These are phyloP conservation scores for Chlorociboria aeruginascens DNA, from an alignment of 495 filamentous ascomycete species.

Conservation along the genomic window DNA sequence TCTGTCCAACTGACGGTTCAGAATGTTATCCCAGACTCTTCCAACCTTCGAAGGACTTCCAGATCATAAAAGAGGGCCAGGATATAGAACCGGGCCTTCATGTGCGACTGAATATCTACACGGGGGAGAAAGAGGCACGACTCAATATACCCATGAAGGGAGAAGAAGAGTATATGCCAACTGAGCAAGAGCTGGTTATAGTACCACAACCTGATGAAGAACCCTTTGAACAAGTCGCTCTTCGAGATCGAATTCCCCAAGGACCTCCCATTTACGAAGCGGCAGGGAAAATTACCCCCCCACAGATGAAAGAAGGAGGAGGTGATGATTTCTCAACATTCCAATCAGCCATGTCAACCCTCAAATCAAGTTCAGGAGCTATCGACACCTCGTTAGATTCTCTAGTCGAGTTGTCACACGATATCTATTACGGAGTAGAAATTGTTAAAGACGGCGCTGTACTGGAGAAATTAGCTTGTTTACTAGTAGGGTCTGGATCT, in stretches of 20 bases:
- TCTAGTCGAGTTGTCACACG: slow-evolving; percentile 48
- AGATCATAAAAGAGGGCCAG: slow-evolving; percentile 48
- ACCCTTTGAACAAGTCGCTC: slow-evolving; percentile 13
- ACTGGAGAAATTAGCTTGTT: slow-evolving; percentile 28
- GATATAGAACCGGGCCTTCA: slow-evolving; percentile 51
- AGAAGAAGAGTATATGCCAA: slow-evolving; percentile 24
- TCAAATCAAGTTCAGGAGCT: slow-evolving; percentile 11
- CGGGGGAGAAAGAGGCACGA: slow-evolving; percentile 50
- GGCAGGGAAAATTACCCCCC: slow-evolving; percentile 35
- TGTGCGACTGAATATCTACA: slow-evolving; percentile 48
- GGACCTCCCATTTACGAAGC: slow-evolving; percentile 37
- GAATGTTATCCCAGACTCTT: slow-evolving; percentile 57
- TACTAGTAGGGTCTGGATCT: slow-evolving; percentile 9
- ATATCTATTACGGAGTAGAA: slow-evolving; percentile 58
- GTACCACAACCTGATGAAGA: slow-evolving; percentile 25
- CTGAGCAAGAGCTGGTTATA: slow-evolving; percentile 34
- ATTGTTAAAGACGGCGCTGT: slow-evolving; percentile 38
- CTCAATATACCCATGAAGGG: slow-evolving; percentile 39
- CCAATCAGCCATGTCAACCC: slow-evolving; percentile 9
- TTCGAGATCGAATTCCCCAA: slow-evolving; percentile 17
- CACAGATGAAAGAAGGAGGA: slow-evolving; percentile 11
- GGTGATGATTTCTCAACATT: slow-evolving; percentile 11
- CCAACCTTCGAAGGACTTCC: slow-evolving; percentile 47
- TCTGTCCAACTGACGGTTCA: slow-evolving; percentile 48
- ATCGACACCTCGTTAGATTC: slow-evolving; percentile 27